Conservation (phyloP, 805 yeast genomes). For the Jamesozyma spencerorum region DNA sequence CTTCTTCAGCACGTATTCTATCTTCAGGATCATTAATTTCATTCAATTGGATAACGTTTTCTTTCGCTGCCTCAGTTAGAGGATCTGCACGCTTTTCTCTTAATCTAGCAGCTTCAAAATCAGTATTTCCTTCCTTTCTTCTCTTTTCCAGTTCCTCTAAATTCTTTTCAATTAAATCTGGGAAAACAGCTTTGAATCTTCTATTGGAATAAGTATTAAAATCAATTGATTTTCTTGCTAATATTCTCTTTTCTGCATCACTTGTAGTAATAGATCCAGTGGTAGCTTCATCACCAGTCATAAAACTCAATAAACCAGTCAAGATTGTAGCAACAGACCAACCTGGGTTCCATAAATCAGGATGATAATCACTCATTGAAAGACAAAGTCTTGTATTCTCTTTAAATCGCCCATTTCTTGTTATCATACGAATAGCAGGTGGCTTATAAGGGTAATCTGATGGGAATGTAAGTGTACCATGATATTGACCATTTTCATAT, state of each 20-base stretch:
- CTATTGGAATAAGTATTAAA: slow-evolving; percentile 52
- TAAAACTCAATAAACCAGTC: slow-evolving; percentile 79
- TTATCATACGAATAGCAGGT: slow-evolving; percentile 78
- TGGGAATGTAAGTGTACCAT: slow-evolving; percentile 79
- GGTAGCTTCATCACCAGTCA: slow-evolving; percentile 81
- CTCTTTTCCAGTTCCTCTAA: slow-evolving; percentile 19
- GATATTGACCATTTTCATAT: slow-evolving; percentile 78
- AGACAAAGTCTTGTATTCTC: slow-evolving; percentile 76
- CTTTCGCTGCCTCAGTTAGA: slow-evolving; percentile 25
- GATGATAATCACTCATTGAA: slow-evolving; percentile 92
- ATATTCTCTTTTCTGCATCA: slow-evolving; percentile 43
- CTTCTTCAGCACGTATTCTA: slow-evolving; percentile 43
- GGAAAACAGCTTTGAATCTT: slow-evolving; percentile 55
- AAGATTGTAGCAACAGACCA: slow-evolving; percentile 89
- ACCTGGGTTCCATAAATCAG: slow-evolving; percentile 92
- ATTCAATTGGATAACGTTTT: slow-evolving; percentile 29
- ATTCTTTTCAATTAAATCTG: slow-evolving; percentile 44
- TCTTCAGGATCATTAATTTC: slow-evolving; percentile 58
- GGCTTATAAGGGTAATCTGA: slow-evolving; percentile 85
- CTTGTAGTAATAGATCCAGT: slow-evolving; percentile 73
- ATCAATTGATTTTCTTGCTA: slow-evolving; percentile 50
- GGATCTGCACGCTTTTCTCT: slow-evolving; percentile 12
- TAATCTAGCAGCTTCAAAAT: slow-evolving; percentile 3
- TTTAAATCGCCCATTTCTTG: slow-evolving; percentile 84
- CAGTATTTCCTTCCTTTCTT: slow-evolving; percentile 7